Evolutionary conservation across 305 asterid species (phyloP).

Genomic region (Salvia sclarea): DNA sequence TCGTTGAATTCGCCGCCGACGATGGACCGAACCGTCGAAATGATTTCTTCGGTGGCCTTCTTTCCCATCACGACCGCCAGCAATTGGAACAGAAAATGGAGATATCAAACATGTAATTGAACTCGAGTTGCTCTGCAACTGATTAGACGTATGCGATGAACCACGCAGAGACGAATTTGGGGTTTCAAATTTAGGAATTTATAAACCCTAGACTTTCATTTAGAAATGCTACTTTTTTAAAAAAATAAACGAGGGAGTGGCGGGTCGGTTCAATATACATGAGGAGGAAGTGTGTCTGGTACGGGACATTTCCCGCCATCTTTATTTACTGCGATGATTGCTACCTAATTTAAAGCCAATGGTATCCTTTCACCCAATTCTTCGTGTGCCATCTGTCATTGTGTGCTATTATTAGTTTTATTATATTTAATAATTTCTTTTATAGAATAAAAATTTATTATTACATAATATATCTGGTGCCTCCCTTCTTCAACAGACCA

Average conservation of each 20-base stretch:
- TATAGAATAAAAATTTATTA: no score
- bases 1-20: conserved; percentile 75
- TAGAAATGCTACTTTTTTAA: neutral
- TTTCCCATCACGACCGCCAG: conserved; percentile 51
- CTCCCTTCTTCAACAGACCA: no score
- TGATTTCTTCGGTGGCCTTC: conserved; percentile 61
- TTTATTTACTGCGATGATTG: neutral
- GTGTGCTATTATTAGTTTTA: no score
- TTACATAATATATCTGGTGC: no score
- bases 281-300: conserved; percentile 25
- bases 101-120: neutral
- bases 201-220: conserved; percentile 34
- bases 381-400: no score
- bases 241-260: conserved; percentile 11
- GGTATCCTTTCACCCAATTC: no score
- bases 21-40: conserved; percentile 74
- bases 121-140: neutral
- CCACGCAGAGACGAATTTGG: conserved; percentile 1
- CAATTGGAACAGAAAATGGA: conserved; percentile 6
- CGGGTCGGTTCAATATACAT: conserved; percentile 24
- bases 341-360: no score
- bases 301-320: conserved; percentile 41
- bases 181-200: conserved; percentile 20
- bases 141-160: conserved; percentile 9
- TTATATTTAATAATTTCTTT: no score